Conservation (phyloP, 2,329 filamentous ascomycete species). For the Calonectria ilicicola region DNA sequence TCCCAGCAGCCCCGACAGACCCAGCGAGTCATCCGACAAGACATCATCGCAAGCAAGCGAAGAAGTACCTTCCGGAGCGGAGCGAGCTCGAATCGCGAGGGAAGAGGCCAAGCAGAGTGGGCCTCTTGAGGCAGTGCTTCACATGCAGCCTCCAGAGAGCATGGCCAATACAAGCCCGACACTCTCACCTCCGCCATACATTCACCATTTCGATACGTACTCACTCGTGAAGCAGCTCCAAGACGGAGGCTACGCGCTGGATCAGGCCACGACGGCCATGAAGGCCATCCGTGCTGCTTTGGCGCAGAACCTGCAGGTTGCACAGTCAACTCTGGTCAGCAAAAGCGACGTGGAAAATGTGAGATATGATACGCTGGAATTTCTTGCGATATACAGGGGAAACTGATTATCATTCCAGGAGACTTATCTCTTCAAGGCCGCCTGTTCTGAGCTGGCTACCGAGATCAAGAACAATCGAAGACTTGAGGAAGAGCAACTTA, state of each 20-base stretch:
- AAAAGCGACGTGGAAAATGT: conserved; percentile 93
- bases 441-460: conserved; percentile 90
- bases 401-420: conserved; percentile 62
- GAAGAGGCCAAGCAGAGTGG: conserved; percentile 57
- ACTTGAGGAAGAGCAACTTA: conserved; percentile 82
- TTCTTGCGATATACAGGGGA: not conserved
- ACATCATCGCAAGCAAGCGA: conserved; percentile 15
- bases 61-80: conserved; percentile 24
- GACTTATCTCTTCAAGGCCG: conserved; percentile 92
- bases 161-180: conserved; percentile 69
- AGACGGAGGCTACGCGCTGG: conserved; percentile 77
- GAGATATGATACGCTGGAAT: conserved; percentile 18
- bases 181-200: conserved; percentile 80
- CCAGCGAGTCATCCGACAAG: not conserved
- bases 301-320: conserved; percentile 82
- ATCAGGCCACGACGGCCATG: conserved; percentile 88
- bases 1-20: conserved; percentile 9
- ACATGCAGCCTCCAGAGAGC: conserved; percentile 58
- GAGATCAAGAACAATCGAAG: conserved; percentile 85
- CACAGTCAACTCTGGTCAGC: conserved; percentile 83
- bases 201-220: conserved; percentile 98
- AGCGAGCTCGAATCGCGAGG: conserved; percentile 45
- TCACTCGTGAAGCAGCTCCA: conserved; percentile 85
- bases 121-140: conserved; percentile 64
- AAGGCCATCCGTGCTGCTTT: conserved; percentile 87